Base-by-base conservation (phyloP, 1,139 yeast species). In the Suhomyces choctaworum region DNA sequence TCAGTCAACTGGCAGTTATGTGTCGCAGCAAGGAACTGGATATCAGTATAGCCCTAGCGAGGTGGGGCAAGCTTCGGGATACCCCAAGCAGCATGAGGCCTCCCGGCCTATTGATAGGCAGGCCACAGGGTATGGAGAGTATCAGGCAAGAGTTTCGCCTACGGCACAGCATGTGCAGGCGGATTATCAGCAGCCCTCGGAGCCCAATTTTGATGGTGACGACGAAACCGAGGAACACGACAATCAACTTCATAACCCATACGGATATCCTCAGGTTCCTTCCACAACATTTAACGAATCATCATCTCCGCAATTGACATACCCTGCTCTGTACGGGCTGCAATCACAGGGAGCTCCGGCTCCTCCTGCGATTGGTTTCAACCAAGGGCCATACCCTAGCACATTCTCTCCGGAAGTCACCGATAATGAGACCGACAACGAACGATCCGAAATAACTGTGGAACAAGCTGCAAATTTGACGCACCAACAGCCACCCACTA, bases 151-250 rank as follows among this genome's bases (percentile, higher is more conserved):
- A n/a, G n/a, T n/a, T n/a, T n/a, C n/a, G n/a, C 17, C 19, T n/a
- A 7, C 22, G 22, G 21, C 10, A 17, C 7, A 6, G 7, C 20
- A 17, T 6, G 6, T 7, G 7, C 20, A 6, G 6, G 7, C 20
- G 11, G 22, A 22, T 16, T 42, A 36, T 29, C 40, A 29, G 5
- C 44, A 37, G 22, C 47, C 47, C 2, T 43, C 48, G 4, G 46
- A 39, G 33, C 47, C 48, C 12, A 27, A 27, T 5, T 34, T 39
- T 22, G 47, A 39, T 4, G 34, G 29, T 7, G 41, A 37, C 2
- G 45, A 32, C 6, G 37, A 35, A 15, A 40, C 34, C 5, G 37
- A 30, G 11, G 34, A 31, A 7, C 23, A 20, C 8, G 31, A 16
- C 13, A 24, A 23, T 14, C 19, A 19, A 13, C 4, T 2, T 6